Percentiles rank a stretch among this genome's conserved stretches.
Conservation (phyloP, 805 yeast species). For the Candida takata region DNA sequence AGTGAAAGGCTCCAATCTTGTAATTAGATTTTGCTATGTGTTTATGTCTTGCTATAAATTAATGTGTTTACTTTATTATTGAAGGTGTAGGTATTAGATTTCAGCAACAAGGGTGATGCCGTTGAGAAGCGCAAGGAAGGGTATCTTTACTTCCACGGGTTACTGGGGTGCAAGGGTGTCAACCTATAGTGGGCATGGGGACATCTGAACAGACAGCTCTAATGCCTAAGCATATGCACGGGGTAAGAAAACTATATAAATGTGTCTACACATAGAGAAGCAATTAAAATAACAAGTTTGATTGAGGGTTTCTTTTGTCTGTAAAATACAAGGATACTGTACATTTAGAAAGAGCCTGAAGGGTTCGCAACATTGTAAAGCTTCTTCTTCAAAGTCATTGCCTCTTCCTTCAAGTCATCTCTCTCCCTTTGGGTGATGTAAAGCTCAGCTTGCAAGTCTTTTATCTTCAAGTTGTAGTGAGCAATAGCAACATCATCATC, state of each 20-base stretch:
- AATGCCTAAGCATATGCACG: no score
- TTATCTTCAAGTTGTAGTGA: slow-evolving; percentile 67
- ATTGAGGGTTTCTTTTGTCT: background rate
- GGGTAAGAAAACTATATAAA: no score
- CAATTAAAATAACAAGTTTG: background rate
- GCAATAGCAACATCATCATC: slow-evolving; percentile 34
- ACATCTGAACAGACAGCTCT: no score
- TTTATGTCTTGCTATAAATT: slow-evolving; percentile 2
- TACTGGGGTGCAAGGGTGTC: no score
- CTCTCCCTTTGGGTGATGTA: slow-evolving; percentile 77
- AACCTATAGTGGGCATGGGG: no score
- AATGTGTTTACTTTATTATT: slow-evolving; percentile 2
- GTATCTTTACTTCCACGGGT: no score
- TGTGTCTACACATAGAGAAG: background rate
- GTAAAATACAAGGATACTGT: no score
- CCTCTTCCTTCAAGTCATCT: slow-evolving; percentile 64
- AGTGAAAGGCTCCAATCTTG: slow-evolving; percentile 10
- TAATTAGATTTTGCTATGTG: slow-evolving; percentile 4
- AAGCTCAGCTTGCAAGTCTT: slow-evolving; percentile 80
- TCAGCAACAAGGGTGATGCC: no score
- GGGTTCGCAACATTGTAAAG: slow-evolving; percentile 26
- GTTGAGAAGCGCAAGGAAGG: no score
- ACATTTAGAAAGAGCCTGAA: background rate
- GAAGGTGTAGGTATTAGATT: background rate
- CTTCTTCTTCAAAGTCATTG: slow-evolving; percentile 52